Conservation (phyloP, 352 stramenopile species). For the Phytophthora pistaciae region DNA sequence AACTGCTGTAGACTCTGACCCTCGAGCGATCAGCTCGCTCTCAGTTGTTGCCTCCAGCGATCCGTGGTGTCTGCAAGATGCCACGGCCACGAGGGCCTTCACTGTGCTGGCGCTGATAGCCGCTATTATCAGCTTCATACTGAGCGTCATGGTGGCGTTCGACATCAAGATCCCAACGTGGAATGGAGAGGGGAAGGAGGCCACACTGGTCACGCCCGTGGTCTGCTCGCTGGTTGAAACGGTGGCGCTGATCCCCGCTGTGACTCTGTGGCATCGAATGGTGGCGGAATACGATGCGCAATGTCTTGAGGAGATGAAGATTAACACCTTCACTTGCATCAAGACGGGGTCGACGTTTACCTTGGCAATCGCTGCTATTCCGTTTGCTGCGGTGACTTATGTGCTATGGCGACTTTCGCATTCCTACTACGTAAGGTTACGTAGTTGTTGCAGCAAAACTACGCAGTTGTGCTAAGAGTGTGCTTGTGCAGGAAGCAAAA, state of each 20-base stretch:
- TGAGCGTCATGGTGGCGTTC: conserved; percentile 61
- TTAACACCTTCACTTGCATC: conserved; percentile 73
- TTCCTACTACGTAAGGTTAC: conserved; percentile 55
- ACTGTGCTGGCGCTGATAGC: conserved; percentile 62
- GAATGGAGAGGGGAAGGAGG: conserved; percentile 71
- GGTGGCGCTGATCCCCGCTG: conserved; percentile 48
- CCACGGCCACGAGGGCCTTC: conserved; percentile 54
- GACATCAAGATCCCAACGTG: conserved; percentile 76
- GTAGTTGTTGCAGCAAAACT: background rate
- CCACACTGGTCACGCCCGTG: conserved; percentile 60
- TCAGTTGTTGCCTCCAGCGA: conserved; percentile 49
- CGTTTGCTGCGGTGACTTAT: conserved; percentile 56
- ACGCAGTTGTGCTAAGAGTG: background rate
- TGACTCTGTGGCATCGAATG: conserved; percentile 73
- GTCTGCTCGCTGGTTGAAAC: conserved; percentile 64
- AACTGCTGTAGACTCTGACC: conserved; percentile 5
- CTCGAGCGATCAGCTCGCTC: conserved; percentile 39
- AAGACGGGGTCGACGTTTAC: conserved; percentile 44
- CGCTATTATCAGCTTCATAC: conserved; percentile 61
- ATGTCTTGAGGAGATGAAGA: conserved; percentile 51
- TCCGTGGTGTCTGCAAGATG: conserved; percentile 72
- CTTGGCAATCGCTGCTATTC: conserved; percentile 51
- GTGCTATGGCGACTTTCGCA: conserved; percentile 70
- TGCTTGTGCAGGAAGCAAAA: conserved; percentile 46
- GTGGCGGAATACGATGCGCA: conserved; percentile 52